Conservation (phyloP, 225 moss, liverwort and hornwort species). For the Physcomitrellopsis africana region DNA sequence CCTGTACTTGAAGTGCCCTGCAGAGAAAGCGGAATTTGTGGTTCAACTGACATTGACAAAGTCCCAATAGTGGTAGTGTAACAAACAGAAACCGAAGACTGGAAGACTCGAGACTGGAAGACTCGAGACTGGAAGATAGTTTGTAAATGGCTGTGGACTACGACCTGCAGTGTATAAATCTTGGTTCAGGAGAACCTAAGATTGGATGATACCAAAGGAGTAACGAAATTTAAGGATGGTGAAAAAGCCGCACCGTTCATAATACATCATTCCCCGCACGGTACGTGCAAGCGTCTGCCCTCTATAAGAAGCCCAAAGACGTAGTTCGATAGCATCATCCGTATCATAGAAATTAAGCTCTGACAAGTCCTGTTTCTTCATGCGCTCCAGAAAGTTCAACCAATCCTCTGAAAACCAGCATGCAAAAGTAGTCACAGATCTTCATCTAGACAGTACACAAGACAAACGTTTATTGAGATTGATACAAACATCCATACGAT, state of each 20-base stretch:
- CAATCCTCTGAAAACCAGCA: constrained; percentile 72
- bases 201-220: background rate
- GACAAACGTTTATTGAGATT: background rate
- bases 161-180: constrained; percentile 2
- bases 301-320: constrained; percentile 95
- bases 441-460: constrained; percentile 14
- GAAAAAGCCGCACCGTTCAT: constrained; percentile 65
- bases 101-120: constrained; percentile 10
- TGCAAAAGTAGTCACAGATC: constrained; percentile 21
- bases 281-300: constrained; percentile 96
- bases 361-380: constrained; percentile 51
- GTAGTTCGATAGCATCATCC: constrained; percentile 78
- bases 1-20: constrained; percentile 88
- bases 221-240: constrained; percentile 5
- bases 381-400: constrained; percentile 69
- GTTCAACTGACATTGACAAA: background rate
- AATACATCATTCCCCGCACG: constrained; percentile 99
- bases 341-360: constrained; percentile 42
- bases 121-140: constrained; percentile 3
- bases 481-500: background rate
- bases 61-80: background rate
- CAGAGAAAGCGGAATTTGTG: constrained; percentile 23
- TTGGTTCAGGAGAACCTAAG: constrained; percentile 7
- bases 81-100: background rate
- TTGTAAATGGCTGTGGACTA: background rate